Evolutionary conservation across 176 grass and related monocot species (phyloP).

Genomic region (Cenchrus purpureus): DNA sequence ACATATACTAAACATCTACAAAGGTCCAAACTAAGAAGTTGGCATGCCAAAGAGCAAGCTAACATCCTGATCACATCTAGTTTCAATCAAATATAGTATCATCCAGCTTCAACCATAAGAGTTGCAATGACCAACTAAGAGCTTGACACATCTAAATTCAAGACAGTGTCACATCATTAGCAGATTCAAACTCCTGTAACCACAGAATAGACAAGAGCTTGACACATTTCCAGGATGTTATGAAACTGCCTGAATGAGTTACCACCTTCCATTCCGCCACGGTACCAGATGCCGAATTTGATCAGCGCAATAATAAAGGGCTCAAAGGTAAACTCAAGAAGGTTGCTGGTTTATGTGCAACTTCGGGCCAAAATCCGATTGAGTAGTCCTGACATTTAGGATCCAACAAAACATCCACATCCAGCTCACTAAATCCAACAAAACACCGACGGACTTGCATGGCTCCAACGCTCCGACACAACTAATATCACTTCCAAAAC

Average conservation of each 20-base stretch:
- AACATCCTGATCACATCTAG: not conserved
- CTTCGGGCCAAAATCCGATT: conserved; percentile 17
- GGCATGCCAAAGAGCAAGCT: not conserved
- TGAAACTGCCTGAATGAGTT: conserved; percentile 1
- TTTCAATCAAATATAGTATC: not conserved
- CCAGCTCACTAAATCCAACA: conserved; percentile 17
- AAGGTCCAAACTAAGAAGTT: not conserved
- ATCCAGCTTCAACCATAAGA: not conserved
- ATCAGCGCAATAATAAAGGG: not conserved
- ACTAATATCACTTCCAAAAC: not conserved
- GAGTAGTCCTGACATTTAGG: not conserved
- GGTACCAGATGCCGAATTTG: not conserved
- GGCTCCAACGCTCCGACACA: conserved; percentile 1
- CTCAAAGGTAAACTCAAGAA: conserved; percentile 6
- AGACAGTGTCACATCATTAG: conserved; percentile 17
- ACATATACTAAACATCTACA: not conserved
- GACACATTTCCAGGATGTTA: not conserved
- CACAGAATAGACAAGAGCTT: not conserved
- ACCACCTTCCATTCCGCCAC: not conserved
- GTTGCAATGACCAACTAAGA: not conserved
- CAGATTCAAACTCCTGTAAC: not conserved
- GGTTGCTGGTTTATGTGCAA: not conserved
- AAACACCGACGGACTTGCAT: not conserved
- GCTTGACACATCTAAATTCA: not conserved
- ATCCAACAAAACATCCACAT: conserved; percentile 34